phyloP scores from a whole-genome alignment of 2,329 filamentous ascomycete species.

The Phyllosticta citribraziliensis region DNA sequence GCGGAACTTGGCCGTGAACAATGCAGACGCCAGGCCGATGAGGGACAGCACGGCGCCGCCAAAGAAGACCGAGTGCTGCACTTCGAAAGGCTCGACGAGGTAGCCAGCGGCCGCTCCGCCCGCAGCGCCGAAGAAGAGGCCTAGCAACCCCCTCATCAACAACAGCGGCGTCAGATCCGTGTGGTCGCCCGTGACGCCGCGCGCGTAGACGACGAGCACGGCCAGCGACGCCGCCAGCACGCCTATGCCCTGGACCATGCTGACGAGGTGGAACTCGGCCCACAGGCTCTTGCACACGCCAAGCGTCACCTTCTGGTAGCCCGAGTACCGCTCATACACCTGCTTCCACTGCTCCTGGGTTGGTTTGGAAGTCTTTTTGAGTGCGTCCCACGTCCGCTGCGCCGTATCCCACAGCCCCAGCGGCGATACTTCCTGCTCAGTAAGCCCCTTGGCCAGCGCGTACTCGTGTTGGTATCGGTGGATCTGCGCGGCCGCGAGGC shows the following conservation, averaged over 20 bases:
- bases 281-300: conserved; percentile 73
- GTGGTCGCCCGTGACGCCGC: conserved; percentile 43
- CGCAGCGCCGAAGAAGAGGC: conserved; percentile 35
- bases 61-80: conserved; percentile 32
- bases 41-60: conserved; percentile 31
- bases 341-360: conserved; percentile 29
- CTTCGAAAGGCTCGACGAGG: conserved; percentile 28
- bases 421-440: conserved; percentile 48
- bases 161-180: conserved; percentile 45
- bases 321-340: conserved; percentile 50
- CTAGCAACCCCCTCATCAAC: conserved; percentile 41
- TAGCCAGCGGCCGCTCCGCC: conserved; percentile 36
- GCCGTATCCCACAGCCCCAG: conserved; percentile 51
- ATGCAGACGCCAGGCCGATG: conserved; percentile 30
- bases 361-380: conserved; percentile 32
- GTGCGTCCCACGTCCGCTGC: conserved; percentile 42
- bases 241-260: conserved; percentile 71
- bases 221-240: conserved; percentile 61
- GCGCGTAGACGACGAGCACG: conserved; percentile 63
- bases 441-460: conserved; percentile 58
- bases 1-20: conserved; percentile 31
- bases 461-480: conserved; percentile 84
- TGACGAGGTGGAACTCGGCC: conserved; percentile 81
- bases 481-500: conserved; percentile 73
- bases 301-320: conserved; percentile 72